These are phyloP conservation scores for Phytophthora megakarya DNA, from an alignment of 352 stramenopile genomes.

Conservation along the genomic window DNA sequence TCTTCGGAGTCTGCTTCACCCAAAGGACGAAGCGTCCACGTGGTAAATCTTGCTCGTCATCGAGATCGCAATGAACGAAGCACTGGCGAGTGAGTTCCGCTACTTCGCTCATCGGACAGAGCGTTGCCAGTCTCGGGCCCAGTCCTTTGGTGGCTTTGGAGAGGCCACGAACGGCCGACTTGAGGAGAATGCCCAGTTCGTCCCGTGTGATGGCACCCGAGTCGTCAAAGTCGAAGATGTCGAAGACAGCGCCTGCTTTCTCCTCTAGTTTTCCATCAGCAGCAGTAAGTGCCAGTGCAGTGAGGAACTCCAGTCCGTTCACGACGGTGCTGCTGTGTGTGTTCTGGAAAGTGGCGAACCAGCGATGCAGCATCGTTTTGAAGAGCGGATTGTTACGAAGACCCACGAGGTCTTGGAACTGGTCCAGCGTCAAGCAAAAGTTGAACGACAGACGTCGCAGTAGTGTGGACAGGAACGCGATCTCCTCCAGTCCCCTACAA, in stretches of 20 bases:
- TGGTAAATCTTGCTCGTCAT: conserved; percentile 68
- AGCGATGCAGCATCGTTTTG: conserved; percentile 50
- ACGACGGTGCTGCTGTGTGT: conserved; percentile 61
- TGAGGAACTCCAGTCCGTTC: conserved; percentile 74
- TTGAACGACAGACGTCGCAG: conserved; percentile 75
- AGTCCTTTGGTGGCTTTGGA: conserved; percentile 72
- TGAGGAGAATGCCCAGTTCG: conserved; percentile 76
- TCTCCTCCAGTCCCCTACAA: conserved; percentile 55
- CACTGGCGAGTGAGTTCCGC: conserved; percentile 62
- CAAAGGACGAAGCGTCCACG: conserved; percentile 58
- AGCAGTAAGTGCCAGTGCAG: conserved; percentile 55
- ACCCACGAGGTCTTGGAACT: conserved; percentile 71
- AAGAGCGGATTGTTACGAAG: conserved; percentile 68
- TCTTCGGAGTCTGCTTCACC: conserved; percentile 74
- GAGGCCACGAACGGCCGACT: conserved; percentile 66
- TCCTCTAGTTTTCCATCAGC: conserved; percentile 60
- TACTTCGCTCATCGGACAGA: conserved; percentile 71
- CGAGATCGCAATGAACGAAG: conserved; percentile 67
- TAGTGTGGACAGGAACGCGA: conserved; percentile 56
- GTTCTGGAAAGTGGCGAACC: conserved; percentile 78
- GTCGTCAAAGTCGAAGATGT: conserved; percentile 80
- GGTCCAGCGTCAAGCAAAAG: conserved; percentile 64
- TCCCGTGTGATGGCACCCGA: conserved; percentile 72
- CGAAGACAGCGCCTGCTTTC: conserved; percentile 67
- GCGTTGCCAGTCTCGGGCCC: conserved; percentile 50